phyloP scores from a whole-genome alignment of 257 asterid genomes.

The Capsicum rhomboideum region DNA sequence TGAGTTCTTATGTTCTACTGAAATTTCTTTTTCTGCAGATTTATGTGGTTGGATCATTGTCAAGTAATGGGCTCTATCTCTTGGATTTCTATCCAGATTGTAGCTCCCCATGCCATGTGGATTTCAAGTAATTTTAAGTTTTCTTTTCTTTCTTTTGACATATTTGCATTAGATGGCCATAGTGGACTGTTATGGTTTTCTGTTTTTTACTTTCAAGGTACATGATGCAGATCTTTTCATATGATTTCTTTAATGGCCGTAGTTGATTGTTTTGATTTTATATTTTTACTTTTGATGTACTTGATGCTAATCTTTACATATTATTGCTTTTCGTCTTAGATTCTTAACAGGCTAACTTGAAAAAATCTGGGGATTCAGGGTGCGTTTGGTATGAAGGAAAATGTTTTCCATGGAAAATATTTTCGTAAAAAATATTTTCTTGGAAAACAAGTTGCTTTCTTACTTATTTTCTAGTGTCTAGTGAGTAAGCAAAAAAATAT shows the following conservation, averaged over 20 bases:
- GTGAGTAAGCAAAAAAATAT: neutral
- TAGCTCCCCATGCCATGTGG: conserved; percentile 75
- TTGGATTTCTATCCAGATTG: conserved; percentile 81
- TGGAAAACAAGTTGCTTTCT: neutral
- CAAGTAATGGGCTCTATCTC: conserved; percentile 64
- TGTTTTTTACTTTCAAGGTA: neutral
- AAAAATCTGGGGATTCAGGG: neutral
- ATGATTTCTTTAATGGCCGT: neutral
- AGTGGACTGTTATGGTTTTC: neutral
- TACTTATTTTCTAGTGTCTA: neutral
- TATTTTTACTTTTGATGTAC: neutral
- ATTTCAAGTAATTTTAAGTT: conserved; percentile 36
- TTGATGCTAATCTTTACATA: neutral
- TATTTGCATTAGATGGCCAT: neutral
- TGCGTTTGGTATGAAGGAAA: neutral
- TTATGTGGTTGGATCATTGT: conserved; percentile 71
- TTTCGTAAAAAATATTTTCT: neutral
- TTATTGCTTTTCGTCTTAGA: neutral
- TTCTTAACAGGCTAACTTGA: neutral
- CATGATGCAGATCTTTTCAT: neutral
- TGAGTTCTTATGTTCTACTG: neutral
- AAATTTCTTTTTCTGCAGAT: conserved; percentile 39
- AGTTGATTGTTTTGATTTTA: neutral
- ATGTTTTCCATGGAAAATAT: neutral
- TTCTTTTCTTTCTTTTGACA: neutral